A percentile compares a stretch with the other conserved stretches of the same genome.
These are phyloP conservation scores for Cryphonectria radicalis DNA, from an alignment of 2,329 filamentous ascomycete genomes.

Conservation along the genomic window DNA sequence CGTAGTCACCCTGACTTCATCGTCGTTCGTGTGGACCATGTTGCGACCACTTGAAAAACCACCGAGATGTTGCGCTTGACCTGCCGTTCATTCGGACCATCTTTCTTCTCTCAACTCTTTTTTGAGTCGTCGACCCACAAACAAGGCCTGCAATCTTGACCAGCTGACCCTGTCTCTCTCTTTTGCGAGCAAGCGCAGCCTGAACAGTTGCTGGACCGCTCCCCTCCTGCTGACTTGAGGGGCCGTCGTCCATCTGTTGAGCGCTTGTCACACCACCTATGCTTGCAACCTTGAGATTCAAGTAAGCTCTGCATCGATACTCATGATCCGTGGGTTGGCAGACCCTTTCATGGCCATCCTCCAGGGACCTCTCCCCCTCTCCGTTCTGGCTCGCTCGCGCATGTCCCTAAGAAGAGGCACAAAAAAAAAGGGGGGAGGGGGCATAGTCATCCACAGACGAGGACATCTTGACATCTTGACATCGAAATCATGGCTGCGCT, in stretches of 20 bases:
- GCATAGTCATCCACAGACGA: conserved; percentile 14
- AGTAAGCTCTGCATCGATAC: conserved; percentile 28
- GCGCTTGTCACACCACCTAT: conserved; percentile 15
- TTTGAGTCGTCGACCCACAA: conserved; percentile 2
- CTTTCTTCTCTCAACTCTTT: not conserved
- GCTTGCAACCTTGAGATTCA: conserved; percentile 28
- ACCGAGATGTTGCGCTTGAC: conserved; percentile 21
- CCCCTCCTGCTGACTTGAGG: conserved; percentile 10
- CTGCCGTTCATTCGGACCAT: conserved; percentile 15
- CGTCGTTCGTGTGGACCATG: conserved; percentile 9
- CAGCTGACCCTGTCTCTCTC: conserved; percentile 19
- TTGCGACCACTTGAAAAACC: conserved; percentile 16
- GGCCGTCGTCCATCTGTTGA: conserved; percentile 10
- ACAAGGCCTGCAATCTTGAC: conserved; percentile 15
- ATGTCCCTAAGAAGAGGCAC: not conserved
- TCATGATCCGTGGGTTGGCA: conserved; percentile 24
- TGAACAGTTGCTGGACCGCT: not conserved
- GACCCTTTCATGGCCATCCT: not conserved
- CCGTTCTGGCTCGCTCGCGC: not conserved
- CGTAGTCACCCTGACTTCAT: conserved; percentile 27
- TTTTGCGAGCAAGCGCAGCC: conserved; percentile 3
- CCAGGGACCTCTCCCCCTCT: not conserved
- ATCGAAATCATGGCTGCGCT: not conserved
- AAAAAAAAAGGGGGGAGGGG: not conserved
- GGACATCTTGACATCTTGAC: conserved; percentile 5